These are phyloP conservation scores for Sophora flavescens DNA, from an alignment of 306 rosid genomes.

Conservation along the genomic window DNA sequence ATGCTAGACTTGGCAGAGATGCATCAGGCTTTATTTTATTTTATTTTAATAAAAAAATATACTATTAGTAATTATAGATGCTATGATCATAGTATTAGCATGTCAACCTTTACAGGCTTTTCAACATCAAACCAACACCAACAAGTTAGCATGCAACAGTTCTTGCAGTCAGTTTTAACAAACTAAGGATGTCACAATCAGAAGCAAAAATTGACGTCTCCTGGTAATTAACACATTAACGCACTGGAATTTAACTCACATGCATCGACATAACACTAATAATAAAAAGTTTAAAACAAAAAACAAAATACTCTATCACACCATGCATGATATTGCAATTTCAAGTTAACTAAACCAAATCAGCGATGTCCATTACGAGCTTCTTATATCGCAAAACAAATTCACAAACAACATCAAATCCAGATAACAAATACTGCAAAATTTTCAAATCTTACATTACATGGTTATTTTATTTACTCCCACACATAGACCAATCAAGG, in stretches of 20 bases:
- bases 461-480: conserved; percentile 18
- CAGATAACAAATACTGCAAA: conserved; percentile 3
- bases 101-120: background rate
- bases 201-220: background rate
- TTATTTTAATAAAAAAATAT: background rate
- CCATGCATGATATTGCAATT: background rate
- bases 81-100: background rate
- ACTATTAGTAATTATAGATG: background rate
- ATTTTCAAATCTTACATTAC: background rate
- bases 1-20: background rate
- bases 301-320: background rate
- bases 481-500: background rate
- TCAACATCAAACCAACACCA: conserved; percentile 2
- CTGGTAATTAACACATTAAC: background rate
- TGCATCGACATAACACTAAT: background rate
- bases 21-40: background rate
- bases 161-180: conserved; percentile 20
- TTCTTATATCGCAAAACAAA: background rate
- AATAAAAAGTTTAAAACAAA: no score
- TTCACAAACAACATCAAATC: background rate
- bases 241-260: background rate
- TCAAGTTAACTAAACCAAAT: background rate
- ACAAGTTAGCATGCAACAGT: background rate
- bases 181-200: conserved; percentile 1
- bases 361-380: background rate